phyloP scores from a whole-genome alignment of 768 basidiomycete species.

The Lactarius sanguifluus region DNA sequence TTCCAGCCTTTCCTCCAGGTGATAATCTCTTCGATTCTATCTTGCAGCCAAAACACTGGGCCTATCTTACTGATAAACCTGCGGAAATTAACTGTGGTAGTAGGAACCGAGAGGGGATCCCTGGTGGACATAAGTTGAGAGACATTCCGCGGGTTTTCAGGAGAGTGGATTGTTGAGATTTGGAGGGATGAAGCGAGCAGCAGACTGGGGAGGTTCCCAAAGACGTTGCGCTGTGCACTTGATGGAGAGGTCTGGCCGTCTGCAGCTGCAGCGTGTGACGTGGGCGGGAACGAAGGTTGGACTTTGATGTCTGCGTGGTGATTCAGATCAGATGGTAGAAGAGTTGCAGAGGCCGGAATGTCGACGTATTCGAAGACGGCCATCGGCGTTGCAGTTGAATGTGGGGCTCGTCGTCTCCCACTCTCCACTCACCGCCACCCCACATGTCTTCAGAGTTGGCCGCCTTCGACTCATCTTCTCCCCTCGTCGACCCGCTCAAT shows the following conservation, averaged over 20 bases:
- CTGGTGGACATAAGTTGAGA: conserved; percentile 51
- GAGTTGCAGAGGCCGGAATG: conserved; percentile 26
- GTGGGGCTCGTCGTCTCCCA: neutral
- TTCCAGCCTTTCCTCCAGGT: conserved; percentile 80
- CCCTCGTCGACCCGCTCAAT: conserved; percentile 34
- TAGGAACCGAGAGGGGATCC: conserved; percentile 74
- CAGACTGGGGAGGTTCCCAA: conserved; percentile 26
- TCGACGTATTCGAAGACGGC: conserved; percentile 25
- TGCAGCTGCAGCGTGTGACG: neutral
- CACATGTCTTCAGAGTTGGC: conserved; percentile 22
- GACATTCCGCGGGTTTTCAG: conserved; percentile 31
- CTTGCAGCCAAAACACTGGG: conserved; percentile 87
- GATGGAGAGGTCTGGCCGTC: conserved; percentile 11
- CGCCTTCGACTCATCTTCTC: conserved; percentile 20
- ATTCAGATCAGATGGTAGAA: conserved; percentile 8
- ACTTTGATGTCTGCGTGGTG: conserved; percentile 8
- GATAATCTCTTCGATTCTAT: conserved; percentile 80
- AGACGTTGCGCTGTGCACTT: conserved; percentile 12
- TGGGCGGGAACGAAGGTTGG: conserved; percentile 14
- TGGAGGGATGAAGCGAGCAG: conserved; percentile 28
- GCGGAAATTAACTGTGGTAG: conserved; percentile 76
- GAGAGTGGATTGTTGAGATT: conserved; percentile 11
- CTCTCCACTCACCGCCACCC: neutral
- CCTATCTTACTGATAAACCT: conserved; percentile 75
- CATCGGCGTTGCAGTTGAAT: conserved; percentile 12